Evolutionary conservation across 441 rosid genomes (phyloP).

Genomic region (Syzygium malaccense): DNA sequence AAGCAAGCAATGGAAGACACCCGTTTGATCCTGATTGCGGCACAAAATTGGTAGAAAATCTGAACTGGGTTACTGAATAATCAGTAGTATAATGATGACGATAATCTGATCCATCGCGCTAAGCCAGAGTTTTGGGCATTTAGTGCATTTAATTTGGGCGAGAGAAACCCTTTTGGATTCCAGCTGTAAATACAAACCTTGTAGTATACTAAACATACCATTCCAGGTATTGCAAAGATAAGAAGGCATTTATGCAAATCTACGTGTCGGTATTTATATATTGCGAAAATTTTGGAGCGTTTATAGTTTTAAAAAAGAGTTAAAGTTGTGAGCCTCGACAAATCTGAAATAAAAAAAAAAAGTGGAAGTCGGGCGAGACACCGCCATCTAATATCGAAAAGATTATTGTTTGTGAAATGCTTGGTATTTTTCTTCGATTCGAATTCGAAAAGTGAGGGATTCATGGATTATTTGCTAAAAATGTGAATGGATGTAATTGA

Average conservation of each 20-base stretch:
- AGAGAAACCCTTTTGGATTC: neutral
- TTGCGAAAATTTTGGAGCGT: neutral
- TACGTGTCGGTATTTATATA: neutral
- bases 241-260: neutral
- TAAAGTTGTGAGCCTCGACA: no score
- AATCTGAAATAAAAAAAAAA: no score
- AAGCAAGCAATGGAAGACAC: neutral
- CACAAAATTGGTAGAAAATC: neutral
- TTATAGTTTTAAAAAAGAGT: no score
- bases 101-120: neutral
- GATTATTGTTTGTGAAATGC: neutral
- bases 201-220: no score
- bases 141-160: neutral
- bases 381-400: neutral
- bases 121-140: neutral
- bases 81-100: neutral
- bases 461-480: neutral
- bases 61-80: neutral
- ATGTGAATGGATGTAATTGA: neutral
- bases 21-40: neutral
- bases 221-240: neutral
- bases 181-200: neutral
- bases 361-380: accelerated
- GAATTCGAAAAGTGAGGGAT: neutral
- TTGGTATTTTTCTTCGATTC: neutral